Evolutionary conservation across 208 protist genomes (phyloP), one percentile per base, ranked within the genome.

Genomic region (Crithidia thermophila): DNA sequence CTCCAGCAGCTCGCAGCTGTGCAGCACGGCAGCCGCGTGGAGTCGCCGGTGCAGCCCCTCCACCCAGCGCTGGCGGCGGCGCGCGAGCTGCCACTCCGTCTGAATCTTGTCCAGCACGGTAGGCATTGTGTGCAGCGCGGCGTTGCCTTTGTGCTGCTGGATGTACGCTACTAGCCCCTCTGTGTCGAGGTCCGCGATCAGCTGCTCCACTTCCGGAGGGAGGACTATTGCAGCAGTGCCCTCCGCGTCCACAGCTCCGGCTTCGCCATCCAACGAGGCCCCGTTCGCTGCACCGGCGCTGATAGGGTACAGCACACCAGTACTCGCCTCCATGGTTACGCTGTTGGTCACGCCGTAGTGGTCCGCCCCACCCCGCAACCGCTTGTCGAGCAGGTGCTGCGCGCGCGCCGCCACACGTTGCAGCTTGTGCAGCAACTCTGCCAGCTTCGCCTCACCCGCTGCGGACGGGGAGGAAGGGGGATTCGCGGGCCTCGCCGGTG

Each of bases 1-100:
- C 53, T 77, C 73, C 10, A 88, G 71, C 20, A 85, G 30, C 16
- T 52, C 69, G 33, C 49, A 25, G 63, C 77, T 85, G 20, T 59
- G 42, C 66, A 88, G 55, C 45, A 77, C 64, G 20, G 68, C 65
- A 13, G 82, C 82, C 2, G 69, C 68, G 45, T 78, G 70, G 8
- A 88, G 47, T 25, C 63, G 65, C 13, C 58, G 65, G 37, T 82
- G 75, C 50, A 88, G 57, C 36, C 43, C 34, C 14, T 16, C 16
- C 21, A 80, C 75, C 82, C 82, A 85, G 20, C 42, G 33, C 28
- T 21, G 51, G 0, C 60, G 61, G 9, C 59, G 27, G 0, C 58
- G 43, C 3, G 60, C 71, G 0, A 7, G 52, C 9, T 23, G 63
- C 82, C 82, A 88, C 11, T 67, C 45, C 50, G 27, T 14, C 13